A percentile compares a stretch with the other conserved stretches of the same genome.
These are phyloP conservation scores for Gleditsia sinensis DNA, from an alignment of 306 rosid species.

Conservation along the genomic window DNA sequence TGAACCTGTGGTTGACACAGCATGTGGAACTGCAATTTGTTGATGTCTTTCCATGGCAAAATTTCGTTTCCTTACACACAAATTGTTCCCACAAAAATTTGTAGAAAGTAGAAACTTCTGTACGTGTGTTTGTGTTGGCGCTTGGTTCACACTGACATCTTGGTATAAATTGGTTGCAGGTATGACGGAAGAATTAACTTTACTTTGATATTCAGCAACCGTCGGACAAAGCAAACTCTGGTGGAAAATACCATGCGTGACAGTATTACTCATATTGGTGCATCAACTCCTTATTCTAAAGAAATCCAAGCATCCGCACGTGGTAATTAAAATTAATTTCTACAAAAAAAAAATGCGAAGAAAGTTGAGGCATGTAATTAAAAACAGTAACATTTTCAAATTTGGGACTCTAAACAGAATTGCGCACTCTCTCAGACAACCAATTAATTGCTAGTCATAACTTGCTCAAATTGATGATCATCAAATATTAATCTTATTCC, in stretches of 20 bases:
- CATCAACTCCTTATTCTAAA: constrained; percentile 49
- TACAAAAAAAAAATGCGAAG: background rate
- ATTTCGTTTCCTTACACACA: constrained; percentile 52
- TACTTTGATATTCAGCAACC: constrained; percentile 57
- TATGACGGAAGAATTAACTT: constrained; percentile 57
- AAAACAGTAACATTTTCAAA: background rate
- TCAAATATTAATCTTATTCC: background rate
- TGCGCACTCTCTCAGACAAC: background rate
- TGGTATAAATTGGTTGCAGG: constrained; percentile 54
- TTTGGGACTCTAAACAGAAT: background rate
- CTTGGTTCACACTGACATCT: constrained; percentile 50
- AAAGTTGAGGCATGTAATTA: background rate
- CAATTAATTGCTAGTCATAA: background rate
- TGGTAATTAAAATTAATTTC: background rate
- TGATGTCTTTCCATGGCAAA: constrained; percentile 50
- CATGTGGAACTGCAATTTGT: constrained; percentile 49
- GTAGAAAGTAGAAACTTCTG: constrained; percentile 50
- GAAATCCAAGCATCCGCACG: constrained; percentile 35
- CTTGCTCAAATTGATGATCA: constrained; percentile 5
- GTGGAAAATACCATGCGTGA: constrained; percentile 65
- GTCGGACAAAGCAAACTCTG: constrained; percentile 59
- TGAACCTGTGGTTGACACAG: constrained; percentile 58
- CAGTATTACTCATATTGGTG: constrained; percentile 64
- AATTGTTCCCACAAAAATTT: constrained; percentile 57
- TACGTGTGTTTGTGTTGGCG: constrained; percentile 37